Conservation (phyloP, 176 grass and related monocot species). For the Musa schizocarpa region DNA sequence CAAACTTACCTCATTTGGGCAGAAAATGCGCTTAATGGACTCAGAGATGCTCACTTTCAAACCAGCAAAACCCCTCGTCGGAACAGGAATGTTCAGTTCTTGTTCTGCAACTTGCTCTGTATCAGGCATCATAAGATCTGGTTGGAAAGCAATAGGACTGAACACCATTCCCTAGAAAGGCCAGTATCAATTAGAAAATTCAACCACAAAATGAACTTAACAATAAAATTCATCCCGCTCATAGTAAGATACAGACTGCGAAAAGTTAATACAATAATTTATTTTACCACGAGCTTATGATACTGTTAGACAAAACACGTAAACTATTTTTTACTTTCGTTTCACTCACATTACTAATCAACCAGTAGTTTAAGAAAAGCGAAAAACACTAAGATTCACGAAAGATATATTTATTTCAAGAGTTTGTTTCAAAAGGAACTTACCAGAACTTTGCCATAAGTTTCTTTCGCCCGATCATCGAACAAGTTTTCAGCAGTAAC, state of each 20-base stretch:
- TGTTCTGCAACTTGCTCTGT: constrained; percentile 27
- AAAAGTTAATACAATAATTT: not conserved
- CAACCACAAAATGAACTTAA: not conserved
- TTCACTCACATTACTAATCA: not conserved
- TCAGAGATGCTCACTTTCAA: constrained; percentile 31
- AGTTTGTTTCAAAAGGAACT: constrained; percentile 14
- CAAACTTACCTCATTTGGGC: constrained; percentile 46
- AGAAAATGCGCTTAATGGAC: constrained; percentile 57
- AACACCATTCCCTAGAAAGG: constrained; percentile 68
- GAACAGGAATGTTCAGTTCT: constrained; percentile 17
- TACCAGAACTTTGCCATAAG: constrained; percentile 69
- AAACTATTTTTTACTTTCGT: not conserved
- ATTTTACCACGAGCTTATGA: not conserved
- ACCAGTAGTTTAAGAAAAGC: not conserved
- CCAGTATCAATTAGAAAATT: not conserved
- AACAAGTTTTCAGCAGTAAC: constrained; percentile 53
- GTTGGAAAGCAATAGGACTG: constrained; percentile 64
- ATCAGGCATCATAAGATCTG: constrained; percentile 30
- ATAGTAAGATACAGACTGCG: not conserved
- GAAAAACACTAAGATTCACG: not conserved
- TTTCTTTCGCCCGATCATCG: constrained; percentile 61
- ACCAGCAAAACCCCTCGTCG: constrained; percentile 17
- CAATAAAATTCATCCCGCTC: not conserved
- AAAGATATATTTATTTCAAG: not conserved
- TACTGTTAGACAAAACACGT: not conserved